Conservation (phyloP, 345 rosid species). For the Trapa bicornis region DNA sequence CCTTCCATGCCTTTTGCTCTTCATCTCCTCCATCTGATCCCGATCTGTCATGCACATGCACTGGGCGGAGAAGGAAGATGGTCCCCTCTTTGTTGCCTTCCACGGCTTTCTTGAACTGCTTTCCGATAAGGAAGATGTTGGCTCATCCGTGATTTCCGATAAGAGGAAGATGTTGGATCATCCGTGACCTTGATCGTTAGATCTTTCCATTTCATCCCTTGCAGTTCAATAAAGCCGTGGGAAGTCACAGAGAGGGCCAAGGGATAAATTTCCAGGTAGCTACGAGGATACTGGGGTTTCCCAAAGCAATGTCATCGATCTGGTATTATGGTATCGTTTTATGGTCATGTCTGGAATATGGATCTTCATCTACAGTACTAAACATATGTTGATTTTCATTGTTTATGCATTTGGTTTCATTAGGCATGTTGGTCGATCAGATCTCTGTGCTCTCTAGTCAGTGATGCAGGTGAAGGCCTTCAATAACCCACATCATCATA, state of each 20-base stretch:
- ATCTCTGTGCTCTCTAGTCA: no score
- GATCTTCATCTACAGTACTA: no score
- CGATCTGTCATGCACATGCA: background rate
- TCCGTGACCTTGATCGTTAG: background rate
- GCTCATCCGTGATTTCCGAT: conserved; percentile 48
- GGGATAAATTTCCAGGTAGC: background rate
- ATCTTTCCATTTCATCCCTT: background rate
- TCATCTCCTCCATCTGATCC: background rate
- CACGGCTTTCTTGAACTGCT: conserved; percentile 99
- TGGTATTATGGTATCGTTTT: no score
- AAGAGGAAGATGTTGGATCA: background rate
- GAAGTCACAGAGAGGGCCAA: conserved; percentile 66
- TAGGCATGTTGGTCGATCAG: no score
- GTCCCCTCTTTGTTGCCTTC: conserved; percentile 73
- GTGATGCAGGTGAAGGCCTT: no score
- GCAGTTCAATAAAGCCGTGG: conserved; percentile 99
- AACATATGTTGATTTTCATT: no score
- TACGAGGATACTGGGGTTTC: no score
- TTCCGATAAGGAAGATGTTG: conserved; percentile 1
- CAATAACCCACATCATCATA: no score
- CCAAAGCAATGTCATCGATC: no score
- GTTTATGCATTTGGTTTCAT: no score
- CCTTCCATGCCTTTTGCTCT: conserved; percentile 1
- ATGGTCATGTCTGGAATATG: no score
- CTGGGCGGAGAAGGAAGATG: background rate